Conservation (phyloP, 495 filamentous ascomycete genomes). For the Penicillium turbatum region DNA sequence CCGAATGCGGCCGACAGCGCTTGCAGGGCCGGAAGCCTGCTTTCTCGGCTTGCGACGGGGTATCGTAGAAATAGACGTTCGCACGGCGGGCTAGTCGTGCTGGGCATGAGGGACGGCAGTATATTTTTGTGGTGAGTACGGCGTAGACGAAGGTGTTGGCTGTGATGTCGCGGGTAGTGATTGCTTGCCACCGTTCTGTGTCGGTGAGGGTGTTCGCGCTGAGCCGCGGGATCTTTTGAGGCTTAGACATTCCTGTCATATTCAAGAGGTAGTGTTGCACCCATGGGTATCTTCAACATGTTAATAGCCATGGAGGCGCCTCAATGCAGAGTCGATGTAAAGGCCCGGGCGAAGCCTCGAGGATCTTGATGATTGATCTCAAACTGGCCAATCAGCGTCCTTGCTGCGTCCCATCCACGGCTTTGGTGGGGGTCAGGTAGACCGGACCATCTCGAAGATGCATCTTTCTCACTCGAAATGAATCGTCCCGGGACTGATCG, state of each 20-base stretch:
- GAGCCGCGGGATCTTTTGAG: constrained; percentile 29
- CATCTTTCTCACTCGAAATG: too few species aligned
- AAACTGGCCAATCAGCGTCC: constrained; percentile 5
- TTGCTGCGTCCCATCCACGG: too few species aligned
- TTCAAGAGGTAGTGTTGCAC: background rate
- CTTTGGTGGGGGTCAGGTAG: too few species aligned
- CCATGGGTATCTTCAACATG: background rate
- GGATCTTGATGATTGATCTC: constrained; percentile 3
- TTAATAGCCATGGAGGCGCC: background rate
- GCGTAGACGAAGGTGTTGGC: constrained; percentile 56
- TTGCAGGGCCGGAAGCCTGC: constrained; percentile 61
- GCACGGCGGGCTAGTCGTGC: constrained; percentile 58
- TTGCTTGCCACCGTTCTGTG: constrained; percentile 52
- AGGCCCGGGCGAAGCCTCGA: background rate
- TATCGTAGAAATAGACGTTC: constrained; percentile 57
- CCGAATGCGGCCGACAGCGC: constrained; percentile 54
- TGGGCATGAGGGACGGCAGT: constrained; percentile 59
- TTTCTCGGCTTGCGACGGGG: constrained; percentile 48
- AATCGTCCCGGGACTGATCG: too few species aligned
- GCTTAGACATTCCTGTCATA: background rate
- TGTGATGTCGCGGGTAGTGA: constrained; percentile 47
- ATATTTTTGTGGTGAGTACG: constrained; percentile 60
- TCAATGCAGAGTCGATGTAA: background rate
- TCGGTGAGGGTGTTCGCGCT: constrained; percentile 22
- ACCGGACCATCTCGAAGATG: too few species aligned